Conservation (phyloP, 75 land plant species). For the Pseudotsuga menziesii region DNA sequence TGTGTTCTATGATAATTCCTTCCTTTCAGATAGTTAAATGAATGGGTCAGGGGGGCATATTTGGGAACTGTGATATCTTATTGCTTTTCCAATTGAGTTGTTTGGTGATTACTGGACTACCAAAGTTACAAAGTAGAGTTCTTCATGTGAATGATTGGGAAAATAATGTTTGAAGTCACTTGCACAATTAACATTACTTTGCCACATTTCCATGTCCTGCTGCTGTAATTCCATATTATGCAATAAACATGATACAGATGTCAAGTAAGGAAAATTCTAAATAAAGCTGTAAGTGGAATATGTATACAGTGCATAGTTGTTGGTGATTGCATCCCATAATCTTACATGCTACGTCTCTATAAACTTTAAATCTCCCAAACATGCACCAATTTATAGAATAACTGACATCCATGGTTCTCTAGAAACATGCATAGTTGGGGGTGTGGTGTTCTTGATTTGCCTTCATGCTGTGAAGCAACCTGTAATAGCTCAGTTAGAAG, state of each 20-base stretch:
- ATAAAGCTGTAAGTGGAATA: not conserved
- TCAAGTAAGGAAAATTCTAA: not conserved
- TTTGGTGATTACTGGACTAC: not conserved
- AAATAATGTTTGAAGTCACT: too few relatives aligned
- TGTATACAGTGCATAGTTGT: not conserved
- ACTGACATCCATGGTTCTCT: too few relatives aligned
- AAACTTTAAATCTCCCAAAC: too few relatives aligned
- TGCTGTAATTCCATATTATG: not conserved
- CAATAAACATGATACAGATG: not conserved
- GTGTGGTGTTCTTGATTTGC: too few relatives aligned
- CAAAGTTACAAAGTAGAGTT: not conserved
- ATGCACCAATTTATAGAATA: too few relatives aligned
- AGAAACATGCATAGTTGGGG: too few relatives aligned
- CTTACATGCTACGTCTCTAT: not conserved
- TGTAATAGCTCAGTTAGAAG: too few relatives aligned
- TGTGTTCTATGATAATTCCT: not conserved
- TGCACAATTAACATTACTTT: too few relatives aligned
- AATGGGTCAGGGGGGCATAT: not conserved
- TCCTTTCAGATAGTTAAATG: not conserved
- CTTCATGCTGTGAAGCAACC: too few relatives aligned
- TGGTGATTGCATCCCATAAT: not conserved
- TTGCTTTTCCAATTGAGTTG: not conserved
- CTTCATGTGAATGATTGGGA: too few relatives aligned
- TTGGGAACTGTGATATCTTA: not conserved
- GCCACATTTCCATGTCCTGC: too few relatives aligned